These are phyloP conservation scores for Naganishia onofrii DNA, from an alignment of 768 basidiomycete species.

Conservation along the genomic window DNA sequence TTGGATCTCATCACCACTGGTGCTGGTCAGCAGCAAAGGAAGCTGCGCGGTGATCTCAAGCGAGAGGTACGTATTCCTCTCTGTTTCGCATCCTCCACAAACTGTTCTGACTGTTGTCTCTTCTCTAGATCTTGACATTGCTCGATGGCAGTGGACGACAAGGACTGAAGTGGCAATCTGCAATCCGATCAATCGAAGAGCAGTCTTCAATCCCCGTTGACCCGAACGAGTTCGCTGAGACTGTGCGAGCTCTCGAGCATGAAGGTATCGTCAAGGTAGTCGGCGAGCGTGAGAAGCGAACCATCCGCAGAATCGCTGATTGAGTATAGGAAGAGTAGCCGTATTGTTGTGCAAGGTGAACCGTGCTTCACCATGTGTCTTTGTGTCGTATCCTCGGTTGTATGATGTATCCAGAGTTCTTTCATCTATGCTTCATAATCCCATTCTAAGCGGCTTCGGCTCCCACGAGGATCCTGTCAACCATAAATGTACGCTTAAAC, in stretches of 20 bases:
- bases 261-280: slow-evolving; percentile 83
- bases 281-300: slow-evolving; percentile 80
- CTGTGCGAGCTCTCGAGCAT: slow-evolving; percentile 60
- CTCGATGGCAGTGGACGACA: slow-evolving; percentile 43
- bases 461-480: background rate
- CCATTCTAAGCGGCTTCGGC: background rate
- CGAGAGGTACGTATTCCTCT: slow-evolving; percentile 60
- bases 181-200: slow-evolving; percentile 58
- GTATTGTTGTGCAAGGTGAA: background rate
- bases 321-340: slow-evolving; percentile 24
- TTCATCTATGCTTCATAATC: background rate
- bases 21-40: slow-evolving; percentile 79
- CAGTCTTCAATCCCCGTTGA: slow-evolving; percentile 85
- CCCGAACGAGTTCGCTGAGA: slow-evolving; percentile 66
- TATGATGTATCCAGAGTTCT: background rate
- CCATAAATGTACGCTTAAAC: background rate
- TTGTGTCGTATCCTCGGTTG: background rate
- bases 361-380: background rate
- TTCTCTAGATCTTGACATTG: slow-evolving; percentile 37
- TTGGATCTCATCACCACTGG: slow-evolving; percentile 94
- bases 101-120: background rate
- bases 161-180: slow-evolving; percentile 24
- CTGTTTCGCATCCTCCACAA: no score
- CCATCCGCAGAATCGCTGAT: slow-evolving; percentile 58
- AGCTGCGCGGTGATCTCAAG: slow-evolving; percentile 83